These are phyloP conservation scores for Pouteria glomerata DNA, from an alignment of 148 eudicot species.

Conservation along the genomic window DNA sequence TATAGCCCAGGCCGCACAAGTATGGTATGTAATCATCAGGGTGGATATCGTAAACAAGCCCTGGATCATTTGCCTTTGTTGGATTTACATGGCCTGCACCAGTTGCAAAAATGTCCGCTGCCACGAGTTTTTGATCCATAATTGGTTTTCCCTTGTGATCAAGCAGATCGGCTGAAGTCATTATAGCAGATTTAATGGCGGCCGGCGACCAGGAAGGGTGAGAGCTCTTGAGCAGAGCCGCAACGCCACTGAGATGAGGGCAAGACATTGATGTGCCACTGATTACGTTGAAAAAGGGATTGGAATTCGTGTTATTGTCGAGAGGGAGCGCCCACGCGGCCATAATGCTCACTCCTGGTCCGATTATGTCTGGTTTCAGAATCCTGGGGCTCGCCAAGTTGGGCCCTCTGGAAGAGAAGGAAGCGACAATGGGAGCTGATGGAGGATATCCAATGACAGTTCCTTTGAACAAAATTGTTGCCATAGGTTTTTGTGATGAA, in stretches of 20 bases:
- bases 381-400: constrained; percentile 18
- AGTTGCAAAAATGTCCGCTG: constrained; percentile 18
- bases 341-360: constrained; percentile 22
- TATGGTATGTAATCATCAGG: constrained; percentile 14
- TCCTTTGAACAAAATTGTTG: constrained; percentile 14
- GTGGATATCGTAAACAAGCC: constrained; percentile 18
- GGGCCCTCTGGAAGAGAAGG: constrained; percentile 25
- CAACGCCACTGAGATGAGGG: constrained; percentile 28
- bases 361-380: constrained; percentile 11
- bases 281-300: constrained; percentile 7
- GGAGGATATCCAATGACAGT: constrained; percentile 16
- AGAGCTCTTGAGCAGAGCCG: constrained; percentile 23
- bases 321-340: constrained; percentile 21
- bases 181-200: constrained; percentile 21
- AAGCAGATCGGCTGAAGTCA: constrained; percentile 18
- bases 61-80: constrained; percentile 25
- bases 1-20: constrained; percentile 21
- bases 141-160: constrained; percentile 12
- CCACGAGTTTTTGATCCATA: constrained; percentile 11
- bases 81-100: constrained; percentile 32
- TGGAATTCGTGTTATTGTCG: constrained; percentile 5
- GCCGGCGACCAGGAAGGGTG: constrained; percentile 33
- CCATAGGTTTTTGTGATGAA: constrained; percentile 6
- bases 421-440: constrained; percentile 14
- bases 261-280: constrained; percentile 25